Evolutionary conservation across 2,329 filamentous ascomycete species (phyloP), one percentile per base, ranked within the genome.

Genomic region (Aspergillus sp.): DNA sequence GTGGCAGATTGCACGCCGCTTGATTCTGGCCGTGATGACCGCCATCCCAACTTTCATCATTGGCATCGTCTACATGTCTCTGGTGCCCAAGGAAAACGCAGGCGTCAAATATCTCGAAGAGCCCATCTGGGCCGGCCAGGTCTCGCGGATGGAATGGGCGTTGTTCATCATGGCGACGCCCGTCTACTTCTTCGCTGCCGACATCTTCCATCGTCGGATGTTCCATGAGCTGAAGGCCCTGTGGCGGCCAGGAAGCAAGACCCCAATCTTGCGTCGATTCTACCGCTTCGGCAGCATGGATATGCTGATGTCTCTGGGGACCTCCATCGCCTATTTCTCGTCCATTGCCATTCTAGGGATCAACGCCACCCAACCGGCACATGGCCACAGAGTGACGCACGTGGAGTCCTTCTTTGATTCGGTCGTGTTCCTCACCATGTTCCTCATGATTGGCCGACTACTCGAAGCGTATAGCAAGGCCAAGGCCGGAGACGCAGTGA

Each of bases 221-320:
- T 67, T 91, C 59, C 94, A 91, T 67, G 92, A 96, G 63, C 75
- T 97, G 10, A 79, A 79, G 55, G 80, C 85, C 0, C 77, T 96
- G 58, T 97, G 92, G 92, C 81, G 88, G 19, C 84, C 77, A 2
- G 83, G 85, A 23, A 96, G 90, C 66, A 83, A 81, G 34, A 87
- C 87, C 1, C 88, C 90, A 0, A 68, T 95, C 3, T 62, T 89
- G 14, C 82, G 87, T 60, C 81, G 92, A 13, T 92, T 97, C 65
- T 91, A 92, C 69, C 86, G 88, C n/a, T 97, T 97, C 64, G 92
- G 92, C 9, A 96, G 91, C 75, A 97, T 97, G 92, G 95, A 96
- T 67, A 88, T 95, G 76, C 81, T 97, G 55, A 92, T 97, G 72
- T 94, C 88, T 5, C 80, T 96, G 2, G 92, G 91, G 4, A 96